phyloP scores from a whole-genome alignment of 345 rosid genomes.

The Salix suchowensis region DNA sequence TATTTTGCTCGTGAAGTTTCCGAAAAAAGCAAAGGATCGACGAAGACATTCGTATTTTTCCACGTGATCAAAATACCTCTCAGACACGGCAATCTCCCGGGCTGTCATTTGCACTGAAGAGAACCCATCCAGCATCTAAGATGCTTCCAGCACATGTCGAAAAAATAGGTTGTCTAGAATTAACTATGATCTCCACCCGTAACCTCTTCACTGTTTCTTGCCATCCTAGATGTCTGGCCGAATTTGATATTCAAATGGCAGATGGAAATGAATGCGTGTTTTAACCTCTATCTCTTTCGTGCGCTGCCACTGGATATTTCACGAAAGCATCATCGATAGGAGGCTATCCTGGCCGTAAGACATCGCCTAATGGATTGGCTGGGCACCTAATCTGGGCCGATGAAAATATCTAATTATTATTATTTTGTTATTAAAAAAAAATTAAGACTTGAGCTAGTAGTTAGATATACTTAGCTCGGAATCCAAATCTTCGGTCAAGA shows the following conservation, averaged over 20 bases:
- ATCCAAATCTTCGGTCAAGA: too few relatives aligned
- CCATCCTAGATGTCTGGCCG: constrained; percentile 2
- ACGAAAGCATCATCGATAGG: too few relatives aligned
- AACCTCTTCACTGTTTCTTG: too few relatives aligned
- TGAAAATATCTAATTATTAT: too few relatives aligned
- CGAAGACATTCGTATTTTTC: neutral
- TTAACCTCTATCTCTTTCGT: too few relatives aligned
- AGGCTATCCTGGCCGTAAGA: too few relatives aligned
- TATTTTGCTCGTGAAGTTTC: constrained; percentile 1
- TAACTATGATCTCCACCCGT: neutral
- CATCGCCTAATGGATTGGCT: too few relatives aligned
- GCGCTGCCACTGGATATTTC: too few relatives aligned
- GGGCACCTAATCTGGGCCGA: too few relatives aligned
- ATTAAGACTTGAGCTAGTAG: too few relatives aligned
- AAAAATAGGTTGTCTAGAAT: neutral
- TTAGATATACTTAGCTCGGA: too few relatives aligned
- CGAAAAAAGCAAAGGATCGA: neutral
- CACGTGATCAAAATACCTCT: neutral
- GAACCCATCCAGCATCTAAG: neutral
- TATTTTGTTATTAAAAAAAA: too few relatives aligned
- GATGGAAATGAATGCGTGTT: neutral
- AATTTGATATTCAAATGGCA: neutral
- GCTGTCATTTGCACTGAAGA: neutral
- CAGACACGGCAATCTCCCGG: neutral
- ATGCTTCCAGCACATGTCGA: neutral